Evolutionary conservation across 306 rosid species (phyloP).

Genomic region (Trifolium subterraneum): DNA sequence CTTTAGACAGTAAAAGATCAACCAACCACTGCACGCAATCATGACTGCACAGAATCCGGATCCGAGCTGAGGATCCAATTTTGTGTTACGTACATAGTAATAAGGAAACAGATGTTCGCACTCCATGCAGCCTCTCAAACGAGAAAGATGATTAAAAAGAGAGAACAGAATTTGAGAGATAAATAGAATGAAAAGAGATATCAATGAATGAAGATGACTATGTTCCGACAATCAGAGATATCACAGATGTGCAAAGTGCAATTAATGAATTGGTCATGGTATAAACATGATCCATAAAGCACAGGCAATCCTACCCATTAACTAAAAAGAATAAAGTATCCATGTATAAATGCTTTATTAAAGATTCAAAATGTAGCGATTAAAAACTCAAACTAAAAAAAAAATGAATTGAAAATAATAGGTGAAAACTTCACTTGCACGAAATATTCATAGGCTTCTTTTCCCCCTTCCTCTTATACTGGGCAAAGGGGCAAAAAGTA

Average conservation of each 20-base stretch:
- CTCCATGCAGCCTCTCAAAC: too few relatives aligned
- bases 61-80: too few relatives aligned
- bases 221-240: too few relatives aligned
- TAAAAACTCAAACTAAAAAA: slow-evolving; percentile 44
- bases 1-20: too few relatives aligned
- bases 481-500: slow-evolving; percentile 38
- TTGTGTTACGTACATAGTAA: too few relatives aligned
- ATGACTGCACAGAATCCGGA: too few relatives aligned
- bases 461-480: slow-evolving; percentile 33
- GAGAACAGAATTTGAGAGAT: too few relatives aligned
- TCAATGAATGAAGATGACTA: too few relatives aligned
- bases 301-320: neutral
- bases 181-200: too few relatives aligned
- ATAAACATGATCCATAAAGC: neutral
- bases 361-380: slow-evolving; percentile 45
- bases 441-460: slow-evolving; percentile 37
- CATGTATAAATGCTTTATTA: slow-evolving; percentile 36
- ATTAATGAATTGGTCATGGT: neutral
- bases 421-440: slow-evolving; percentile 45
- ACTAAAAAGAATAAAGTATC: slow-evolving; percentile 29
- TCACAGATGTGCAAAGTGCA: slow-evolving; percentile 12
- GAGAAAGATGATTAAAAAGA: too few relatives aligned
- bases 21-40: too few relatives aligned
- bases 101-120: too few relatives aligned
- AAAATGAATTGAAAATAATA: slow-evolving; percentile 42